These are phyloP conservation scores for Paecilomyces dactylethromorphus DNA, from an alignment of 2,329 filamentous ascomycete genomes.

Conservation along the genomic window DNA sequence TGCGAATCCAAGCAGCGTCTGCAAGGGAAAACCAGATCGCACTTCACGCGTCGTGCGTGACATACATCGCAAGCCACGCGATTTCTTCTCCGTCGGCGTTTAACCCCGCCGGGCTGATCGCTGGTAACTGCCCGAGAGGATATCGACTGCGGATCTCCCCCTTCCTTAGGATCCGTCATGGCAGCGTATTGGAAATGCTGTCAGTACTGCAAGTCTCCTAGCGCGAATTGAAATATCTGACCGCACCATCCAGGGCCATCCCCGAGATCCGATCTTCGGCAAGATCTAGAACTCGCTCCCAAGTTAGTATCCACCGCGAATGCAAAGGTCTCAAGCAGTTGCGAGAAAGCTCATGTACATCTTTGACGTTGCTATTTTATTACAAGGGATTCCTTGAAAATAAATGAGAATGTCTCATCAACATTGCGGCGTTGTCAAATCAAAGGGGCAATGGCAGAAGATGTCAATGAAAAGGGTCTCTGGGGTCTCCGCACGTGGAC, in stretches of 20 bases:
- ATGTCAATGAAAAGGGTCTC: not conserved
- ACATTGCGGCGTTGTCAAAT: not conserved
- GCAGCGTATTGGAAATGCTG: not conserved
- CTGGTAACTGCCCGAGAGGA: not conserved
- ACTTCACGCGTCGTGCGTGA: constrained; percentile 88
- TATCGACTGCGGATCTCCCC: not conserved
- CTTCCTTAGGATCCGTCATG: not conserved
- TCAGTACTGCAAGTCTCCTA: not conserved
- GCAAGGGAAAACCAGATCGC: constrained; percentile 84
- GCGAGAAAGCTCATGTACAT: not conserved
- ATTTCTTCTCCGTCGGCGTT: constrained; percentile 13
- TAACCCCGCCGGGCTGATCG: not conserved
- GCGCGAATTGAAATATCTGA: not conserved
- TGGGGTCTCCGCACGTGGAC: not conserved
- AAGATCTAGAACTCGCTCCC: not conserved
- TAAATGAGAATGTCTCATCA: not conserved
- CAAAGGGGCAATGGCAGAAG: not conserved
- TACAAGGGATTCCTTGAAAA: not conserved
- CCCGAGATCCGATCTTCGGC: not conserved
- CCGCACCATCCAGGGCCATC: not conserved
- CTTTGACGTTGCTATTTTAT: not conserved
- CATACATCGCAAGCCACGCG: constrained; percentile 79
- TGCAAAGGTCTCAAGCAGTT: not conserved
- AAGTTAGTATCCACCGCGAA: not conserved
- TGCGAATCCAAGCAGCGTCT: constrained; percentile 79